Percentiles rank a stretch among this genome's conserved stretches.
Conservation (phyloP, 1,139 yeast genomes). For the Kodamaea alishanica region DNA sequence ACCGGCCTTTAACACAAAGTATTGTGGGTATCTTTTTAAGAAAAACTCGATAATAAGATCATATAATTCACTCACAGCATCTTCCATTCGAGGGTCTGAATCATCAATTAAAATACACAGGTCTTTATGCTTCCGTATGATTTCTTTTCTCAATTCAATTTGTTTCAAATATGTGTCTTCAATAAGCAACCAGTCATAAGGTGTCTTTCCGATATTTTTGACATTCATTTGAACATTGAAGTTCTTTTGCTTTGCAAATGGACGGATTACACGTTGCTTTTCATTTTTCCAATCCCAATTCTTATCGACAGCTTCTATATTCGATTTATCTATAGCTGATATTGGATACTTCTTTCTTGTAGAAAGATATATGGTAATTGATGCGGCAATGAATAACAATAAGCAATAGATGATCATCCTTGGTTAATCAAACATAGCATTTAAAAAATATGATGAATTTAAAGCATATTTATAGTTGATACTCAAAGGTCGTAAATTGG, state of each 20-base stretch:
- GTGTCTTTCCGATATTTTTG: conserved; percentile 26
- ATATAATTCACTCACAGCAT: conserved; percentile 36
- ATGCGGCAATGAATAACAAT: too few species aligned
- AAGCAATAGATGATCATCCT: too few species aligned
- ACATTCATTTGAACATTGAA: conserved; percentile 41
- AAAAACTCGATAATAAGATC: conserved; percentile 25
- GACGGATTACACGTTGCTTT: conserved; percentile 5
- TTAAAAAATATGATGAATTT: too few species aligned
- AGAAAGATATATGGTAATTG: too few species aligned
- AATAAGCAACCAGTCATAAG: conserved; percentile 37
- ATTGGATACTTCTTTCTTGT: too few species aligned
- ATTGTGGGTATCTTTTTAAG: conserved; percentile 32
- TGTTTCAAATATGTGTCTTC: conserved; percentile 33
- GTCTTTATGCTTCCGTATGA: conserved; percentile 18
- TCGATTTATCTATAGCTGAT: too few species aligned
- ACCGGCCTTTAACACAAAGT: conserved; percentile 19
- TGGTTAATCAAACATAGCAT: too few species aligned
- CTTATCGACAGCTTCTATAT: too few species aligned
- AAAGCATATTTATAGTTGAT: too few species aligned
- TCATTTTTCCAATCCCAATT: too few species aligned
- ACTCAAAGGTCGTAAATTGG: too few species aligned
- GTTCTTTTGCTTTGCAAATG: conserved; percentile 24
- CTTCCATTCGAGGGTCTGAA: conserved; percentile 3
- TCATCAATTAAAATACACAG: conserved; percentile 19
- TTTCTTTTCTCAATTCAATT: conserved; percentile 20